phyloP scores from a whole-genome alignment of 2,329 filamentous ascomycete genomes.

The Sarocladium kiliense region DNA sequence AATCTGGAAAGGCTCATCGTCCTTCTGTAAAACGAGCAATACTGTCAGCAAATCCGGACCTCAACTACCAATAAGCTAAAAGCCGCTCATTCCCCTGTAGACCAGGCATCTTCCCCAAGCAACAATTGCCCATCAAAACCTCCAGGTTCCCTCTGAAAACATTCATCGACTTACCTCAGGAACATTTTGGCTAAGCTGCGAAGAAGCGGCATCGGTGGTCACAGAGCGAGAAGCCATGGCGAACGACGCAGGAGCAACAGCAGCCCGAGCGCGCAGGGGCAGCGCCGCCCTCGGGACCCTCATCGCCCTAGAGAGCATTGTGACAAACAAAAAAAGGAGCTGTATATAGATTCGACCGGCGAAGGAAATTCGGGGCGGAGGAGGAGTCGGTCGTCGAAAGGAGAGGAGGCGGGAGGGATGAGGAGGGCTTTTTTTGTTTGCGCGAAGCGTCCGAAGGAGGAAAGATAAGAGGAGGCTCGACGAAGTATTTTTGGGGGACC shows the following conservation, averaged over 20 bases:
- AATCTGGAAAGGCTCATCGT: constrained; percentile 89
- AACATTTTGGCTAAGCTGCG: constrained; percentile 75
- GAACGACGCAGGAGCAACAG: constrained; percentile 29
- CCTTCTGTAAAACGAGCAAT: constrained; percentile 54
- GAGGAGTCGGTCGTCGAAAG: constrained; percentile 10
- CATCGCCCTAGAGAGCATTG: constrained; percentile 69
- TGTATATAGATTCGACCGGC: neutral
- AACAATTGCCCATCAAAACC: neutral
- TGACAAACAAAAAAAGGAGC: constrained; percentile 12
- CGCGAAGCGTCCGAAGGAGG: neutral
- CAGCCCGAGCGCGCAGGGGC: constrained; percentile 36
- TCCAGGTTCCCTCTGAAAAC: neutral
- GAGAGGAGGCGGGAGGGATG: neutral
- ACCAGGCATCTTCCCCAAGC: neutral
- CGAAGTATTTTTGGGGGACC: constrained; percentile 10
- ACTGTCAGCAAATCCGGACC: constrained; percentile 14
- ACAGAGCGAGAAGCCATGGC: constrained; percentile 64
- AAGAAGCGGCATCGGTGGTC: constrained; percentile 91
- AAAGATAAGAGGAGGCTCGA: neutral
- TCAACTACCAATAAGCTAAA: neutral
- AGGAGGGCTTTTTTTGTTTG: constrained; percentile 6
- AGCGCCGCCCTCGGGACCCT: constrained; percentile 52
- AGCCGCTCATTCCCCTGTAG: neutral
- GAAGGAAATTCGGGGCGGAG: neutral
- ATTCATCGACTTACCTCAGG: constrained; percentile 36